A percentile compares a stretch with the other conserved stretches of the same genome.
phyloP scores from a whole-genome alignment of 2,329 filamentous ascomycete genomes.

The Nemania serpens region DNA sequence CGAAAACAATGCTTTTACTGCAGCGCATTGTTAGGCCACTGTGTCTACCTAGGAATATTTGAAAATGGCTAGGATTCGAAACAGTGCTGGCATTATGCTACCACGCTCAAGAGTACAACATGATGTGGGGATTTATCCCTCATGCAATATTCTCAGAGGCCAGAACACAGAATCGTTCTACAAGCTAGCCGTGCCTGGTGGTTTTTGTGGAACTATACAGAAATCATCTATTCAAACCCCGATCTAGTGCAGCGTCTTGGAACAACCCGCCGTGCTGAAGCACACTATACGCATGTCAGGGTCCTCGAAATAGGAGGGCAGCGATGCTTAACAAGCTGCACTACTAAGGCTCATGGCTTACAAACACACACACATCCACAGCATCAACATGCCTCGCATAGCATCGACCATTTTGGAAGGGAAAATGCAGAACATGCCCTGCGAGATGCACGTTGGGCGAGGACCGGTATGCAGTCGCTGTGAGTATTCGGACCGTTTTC shows the following conservation, averaged over 20 bases:
- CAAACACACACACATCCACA: too few species aligned
- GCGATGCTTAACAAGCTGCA: not conserved
- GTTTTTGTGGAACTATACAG: not conserved
- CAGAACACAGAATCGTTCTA: not conserved
- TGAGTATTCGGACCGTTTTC: slow-evolving; percentile 6
- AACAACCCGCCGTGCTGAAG: too few species aligned
- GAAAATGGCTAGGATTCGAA: not conserved
- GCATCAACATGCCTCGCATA: not conserved
- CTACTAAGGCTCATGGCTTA: not conserved
- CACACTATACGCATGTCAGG: too few species aligned
- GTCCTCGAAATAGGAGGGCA: not conserved
- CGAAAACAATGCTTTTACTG: not conserved
- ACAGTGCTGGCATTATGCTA: not conserved
- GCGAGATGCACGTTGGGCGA: slow-evolving; percentile 5
- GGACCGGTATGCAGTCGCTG: not conserved
- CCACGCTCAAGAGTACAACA: not conserved
- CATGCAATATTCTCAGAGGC: not conserved
- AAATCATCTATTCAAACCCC: not conserved
- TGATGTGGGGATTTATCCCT: not conserved
- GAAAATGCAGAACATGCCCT: slow-evolving; percentile 2
- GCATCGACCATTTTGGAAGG: not conserved
- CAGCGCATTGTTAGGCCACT: not conserved
- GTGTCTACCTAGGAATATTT: not conserved
- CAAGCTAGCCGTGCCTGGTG: not conserved
- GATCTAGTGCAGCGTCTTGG: too few species aligned